Base-by-base conservation (phyloP, 306 rosid species). In the Malus sieversii region DNA sequence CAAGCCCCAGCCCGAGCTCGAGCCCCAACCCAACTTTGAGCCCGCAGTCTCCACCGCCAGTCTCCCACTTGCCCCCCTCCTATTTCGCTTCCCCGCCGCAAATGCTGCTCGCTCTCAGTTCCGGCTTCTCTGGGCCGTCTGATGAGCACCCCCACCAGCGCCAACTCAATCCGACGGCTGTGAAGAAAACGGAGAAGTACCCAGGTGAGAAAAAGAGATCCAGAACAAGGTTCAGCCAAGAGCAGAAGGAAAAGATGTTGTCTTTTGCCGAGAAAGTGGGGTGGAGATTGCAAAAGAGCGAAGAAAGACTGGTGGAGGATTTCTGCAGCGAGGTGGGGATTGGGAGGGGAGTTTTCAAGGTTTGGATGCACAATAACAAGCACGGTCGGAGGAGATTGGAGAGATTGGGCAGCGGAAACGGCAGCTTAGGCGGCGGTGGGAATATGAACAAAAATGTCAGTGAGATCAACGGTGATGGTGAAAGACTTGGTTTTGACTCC, bases 361-460 rank as follows among this genome's bases (percentile, higher is more conserved):
- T 91, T 55, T 93, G 98, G 98, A 93, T 93, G 97, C 97, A 91
- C 79, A 93, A 93, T 58, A 93, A 93, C 85, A 93, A 93, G 88
- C 86, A 90, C 85, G 83, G 71, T n/a, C 66, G 83, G 82, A 91
- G 84, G 82, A 87, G 23, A 72, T 38, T 85, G 18, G 55, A 70
- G n/a, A 42, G 60, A 25, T 64, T 45, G 19, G 15, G 14, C 10
- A 33, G 64, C 18, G 18, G 14, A 1, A 19, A 19, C n/a, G 3
- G 60, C 60, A 30, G 64, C 62, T 1, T 8, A 23, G 25, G 32
- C 33, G 32, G 8, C 32, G 66, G 33, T 6, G 35, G 33, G 66
- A 58, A 58, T 58, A 8, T 58, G 62, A 35, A 72, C 5, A 32
- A 20, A 48, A 46, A 48, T 13, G 53, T 19, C 5, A 27, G 66